Evolutionary conservation across 345 rosid genomes (phyloP), one percentile per base, ranked within the genome.

Genomic region (Passiflora organensis): DNA sequence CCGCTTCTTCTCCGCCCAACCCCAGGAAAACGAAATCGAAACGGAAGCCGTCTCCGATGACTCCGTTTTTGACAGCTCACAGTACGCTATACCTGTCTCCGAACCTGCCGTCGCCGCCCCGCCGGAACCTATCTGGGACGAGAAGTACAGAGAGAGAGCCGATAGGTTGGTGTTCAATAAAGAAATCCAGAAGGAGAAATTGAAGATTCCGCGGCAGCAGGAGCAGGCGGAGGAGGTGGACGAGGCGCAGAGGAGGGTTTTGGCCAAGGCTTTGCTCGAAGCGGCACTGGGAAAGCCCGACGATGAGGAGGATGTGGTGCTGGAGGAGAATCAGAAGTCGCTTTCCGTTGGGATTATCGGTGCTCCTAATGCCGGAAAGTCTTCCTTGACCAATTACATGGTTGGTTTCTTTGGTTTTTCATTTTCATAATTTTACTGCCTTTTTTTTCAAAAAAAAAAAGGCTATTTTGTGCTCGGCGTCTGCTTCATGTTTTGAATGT

Each of bases 311-410:
- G 85, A 79, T 6, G 85, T 72, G 24, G 83, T 70, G 49, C 72
- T 89, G 59, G 99, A 93, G 77, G 99, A 93, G 68, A 87, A 93
- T 57, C 97, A 93, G 82, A 89, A 78, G 74, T 93, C 99, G 1
- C 72, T 93, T 43, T 72, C 87, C 11, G 96, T 93, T 10, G 99
- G 99, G 11, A 83, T 93, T 42, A 82, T 93, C 34, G 99, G 99
- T 0, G 91, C 97, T 9, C 97, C 99, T 5, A 93, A 93, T 71
- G 95, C 99, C 0, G 95, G 97, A 24, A 93, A 93, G 58, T 93
- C 99, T 0, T 74, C 97, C 13, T 63, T 93, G 34, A 93, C 95
- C 53, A 93, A 93, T 75, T 78, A 46, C 58, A 67, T 93, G 95
- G 95, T 91, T 63, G 16, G 85, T 39, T 48, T 69, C 48, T 16